A percentile compares a stretch with the other conserved stretches of the same genome.
phyloP scores from a whole-genome alignment of 1,284 basidiomycete species.

The Tetrapyrgos nigripes region DNA sequence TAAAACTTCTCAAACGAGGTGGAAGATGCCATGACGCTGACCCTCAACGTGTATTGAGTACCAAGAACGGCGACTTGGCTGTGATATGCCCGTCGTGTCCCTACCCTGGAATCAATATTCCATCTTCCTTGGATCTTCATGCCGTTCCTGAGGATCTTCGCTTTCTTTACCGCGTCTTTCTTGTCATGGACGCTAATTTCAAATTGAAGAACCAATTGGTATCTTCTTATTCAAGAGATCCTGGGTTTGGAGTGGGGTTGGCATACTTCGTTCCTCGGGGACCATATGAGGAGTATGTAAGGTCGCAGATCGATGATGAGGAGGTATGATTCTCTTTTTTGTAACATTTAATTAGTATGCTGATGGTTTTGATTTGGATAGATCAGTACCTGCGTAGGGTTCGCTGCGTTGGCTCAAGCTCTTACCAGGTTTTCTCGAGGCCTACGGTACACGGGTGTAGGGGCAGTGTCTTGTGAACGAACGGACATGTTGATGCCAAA shows the following conservation, averaged over 20 bases:
- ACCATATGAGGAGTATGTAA: conserved; percentile 3
- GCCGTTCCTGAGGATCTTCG: conserved; percentile 8
- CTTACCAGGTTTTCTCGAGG: conserved; percentile 2
- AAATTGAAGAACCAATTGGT: conserved; percentile 6
- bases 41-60: conserved; percentile 23
- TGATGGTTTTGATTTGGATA: not conserved
- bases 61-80: conserved; percentile 31
- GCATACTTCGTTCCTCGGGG: conserved; percentile 8
- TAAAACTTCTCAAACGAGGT: conserved; percentile 35
- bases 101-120: conserved; percentile 37
- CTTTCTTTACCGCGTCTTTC: not conserved
- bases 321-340: not conserved
- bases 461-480: conserved; percentile 1
- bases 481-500: conserved; percentile 10
- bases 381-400: conserved; percentile 13
- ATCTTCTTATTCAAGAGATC: conserved; percentile 8
- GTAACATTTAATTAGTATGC: not conserved
- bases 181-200: not conserved
- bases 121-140: conserved; percentile 28
- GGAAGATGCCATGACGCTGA: conserved; percentile 32
- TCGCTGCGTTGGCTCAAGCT: conserved; percentile 7
- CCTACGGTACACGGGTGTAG: conserved; percentile 4
- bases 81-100: conserved; percentile 44
- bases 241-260: not conserved
- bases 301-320: not conserved